phyloP scores from a whole-genome alignment of 2,329 filamentous ascomycete genomes.

The Pseudogymnoascus sp. region DNA sequence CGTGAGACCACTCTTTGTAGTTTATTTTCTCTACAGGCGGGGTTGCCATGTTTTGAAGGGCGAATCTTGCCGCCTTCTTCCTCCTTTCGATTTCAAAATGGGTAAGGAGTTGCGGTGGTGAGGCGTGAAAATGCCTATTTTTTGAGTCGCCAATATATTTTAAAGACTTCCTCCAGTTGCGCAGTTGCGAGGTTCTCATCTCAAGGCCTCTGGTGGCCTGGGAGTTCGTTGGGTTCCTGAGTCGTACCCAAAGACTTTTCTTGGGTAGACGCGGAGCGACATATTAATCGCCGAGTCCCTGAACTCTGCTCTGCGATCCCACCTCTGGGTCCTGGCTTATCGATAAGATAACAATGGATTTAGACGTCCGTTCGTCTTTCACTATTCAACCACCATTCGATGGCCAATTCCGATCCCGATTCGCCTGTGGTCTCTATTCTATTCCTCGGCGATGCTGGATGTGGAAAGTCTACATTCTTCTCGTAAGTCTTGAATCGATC shows the following conservation, averaged over 20 bases:
- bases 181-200: neutral
- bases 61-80: slow-evolving; percentile 14
- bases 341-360: slow-evolving; percentile 4
- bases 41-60: slow-evolving; percentile 12
- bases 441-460: slow-evolving; percentile 49
- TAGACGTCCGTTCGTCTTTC: slow-evolving; percentile 24
- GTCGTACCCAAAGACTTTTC: slow-evolving; percentile 3
- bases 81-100: slow-evolving; percentile 4
- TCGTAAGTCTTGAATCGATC: slow-evolving; percentile 38
- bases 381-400: slow-evolving; percentile 7
- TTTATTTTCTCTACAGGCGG: slow-evolving; percentile 15
- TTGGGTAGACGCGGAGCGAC: neutral
- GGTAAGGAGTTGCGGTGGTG: neutral
- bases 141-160: neutral
- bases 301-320: neutral
- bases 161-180: neutral
- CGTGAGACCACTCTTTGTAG: slow-evolving; percentile 61
- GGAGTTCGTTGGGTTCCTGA: neutral
- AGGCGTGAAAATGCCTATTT: neutral
- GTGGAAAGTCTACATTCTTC: slow-evolving; percentile 53
- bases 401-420: slow-evolving; percentile 25
- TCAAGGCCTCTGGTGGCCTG: neutral
- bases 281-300: slow-evolving; percentile 4
- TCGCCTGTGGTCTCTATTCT: slow-evolving; percentile 42
- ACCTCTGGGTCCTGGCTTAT: neutral